These are phyloP conservation scores for Saururus chinensis DNA, from an alignment of 164 flowering plant species.

Conservation along the genomic window DNA sequence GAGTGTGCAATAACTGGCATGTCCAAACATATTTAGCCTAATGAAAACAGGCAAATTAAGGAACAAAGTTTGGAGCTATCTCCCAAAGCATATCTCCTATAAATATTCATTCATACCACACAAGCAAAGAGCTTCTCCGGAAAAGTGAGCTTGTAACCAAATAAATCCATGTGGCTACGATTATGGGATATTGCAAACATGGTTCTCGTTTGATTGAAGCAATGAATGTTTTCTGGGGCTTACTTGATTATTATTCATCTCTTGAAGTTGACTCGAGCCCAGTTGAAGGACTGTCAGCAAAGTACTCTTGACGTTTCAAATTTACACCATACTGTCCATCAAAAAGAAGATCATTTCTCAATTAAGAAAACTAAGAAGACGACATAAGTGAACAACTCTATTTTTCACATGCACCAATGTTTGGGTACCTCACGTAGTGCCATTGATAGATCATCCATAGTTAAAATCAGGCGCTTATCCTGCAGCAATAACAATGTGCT, in stretches of 20 bases:
- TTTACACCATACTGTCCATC: constrained; percentile 68
- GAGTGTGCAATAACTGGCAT: no score
- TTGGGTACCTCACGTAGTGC: constrained; percentile 72
- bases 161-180: no score
- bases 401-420: background rate
- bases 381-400: background rate
- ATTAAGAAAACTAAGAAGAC: background rate
- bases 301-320: constrained; percentile 82
- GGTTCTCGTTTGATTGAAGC: no score
- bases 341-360: background rate
- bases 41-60: no score
- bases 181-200: no score
- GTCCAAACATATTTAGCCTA: no score
- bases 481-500: constrained; percentile 13
- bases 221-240: background rate
- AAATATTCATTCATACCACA: no score
- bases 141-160: no score
- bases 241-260: constrained; percentile 35
- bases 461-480: constrained; percentile 88
- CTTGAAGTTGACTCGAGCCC: constrained; percentile 52
- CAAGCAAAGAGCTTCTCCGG: no score
- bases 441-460: constrained; percentile 95
- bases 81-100: no score
- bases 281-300: constrained; percentile 80
- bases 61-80: no score